These are phyloP conservation scores for Curvularia eragrostidis DNA, from an alignment of 2,329 filamentous ascomycete species.

Conservation along the genomic window DNA sequence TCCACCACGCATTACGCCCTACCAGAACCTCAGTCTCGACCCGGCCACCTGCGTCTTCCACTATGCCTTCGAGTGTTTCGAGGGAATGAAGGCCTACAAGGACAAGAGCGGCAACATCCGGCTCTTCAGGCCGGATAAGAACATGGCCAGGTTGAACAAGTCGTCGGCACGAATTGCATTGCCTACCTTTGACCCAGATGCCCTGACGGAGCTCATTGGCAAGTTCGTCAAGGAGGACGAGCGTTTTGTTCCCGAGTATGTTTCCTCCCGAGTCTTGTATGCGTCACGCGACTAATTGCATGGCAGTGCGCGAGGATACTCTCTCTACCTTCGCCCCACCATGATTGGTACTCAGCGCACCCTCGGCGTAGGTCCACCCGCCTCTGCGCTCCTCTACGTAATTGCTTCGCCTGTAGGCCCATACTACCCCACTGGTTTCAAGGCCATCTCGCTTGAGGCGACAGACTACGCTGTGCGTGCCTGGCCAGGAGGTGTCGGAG, in stretches of 20 bases:
- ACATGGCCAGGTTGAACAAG: constrained; percentile 94
- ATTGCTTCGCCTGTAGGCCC: constrained; percentile 97
- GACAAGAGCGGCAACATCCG: constrained; percentile 78
- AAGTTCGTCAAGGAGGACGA: constrained; percentile 81
- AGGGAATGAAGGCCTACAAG: constrained; percentile 99
- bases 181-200: constrained; percentile 78
- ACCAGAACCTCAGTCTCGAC: constrained; percentile 96
- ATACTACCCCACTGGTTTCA: constrained; percentile 98
- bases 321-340: constrained; percentile 91
- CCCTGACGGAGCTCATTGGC: constrained; percentile 80
- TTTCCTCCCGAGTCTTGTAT: constrained; percentile 9
- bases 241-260: constrained; percentile 83
- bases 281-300: constrained; percentile 14
- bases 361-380: constrained; percentile 89
- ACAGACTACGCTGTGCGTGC: constrained; percentile 96
- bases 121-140: constrained; percentile 92
- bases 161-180: constrained; percentile 90
- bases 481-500: constrained; percentile 96
- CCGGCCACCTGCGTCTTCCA: constrained; percentile 97
- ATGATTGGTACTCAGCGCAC: constrained; percentile 97
- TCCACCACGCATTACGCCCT: constrained; percentile 82
- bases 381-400: constrained; percentile 88
- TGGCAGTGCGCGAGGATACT: constrained; percentile 75
- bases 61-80: constrained; percentile 97
- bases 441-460: constrained; percentile 92